Percentiles rank a stretch among this genome's conserved stretches.
Conservation (phyloP, 1,284 basidiomycete species). For the Pseudozyma thailandica region DNA sequence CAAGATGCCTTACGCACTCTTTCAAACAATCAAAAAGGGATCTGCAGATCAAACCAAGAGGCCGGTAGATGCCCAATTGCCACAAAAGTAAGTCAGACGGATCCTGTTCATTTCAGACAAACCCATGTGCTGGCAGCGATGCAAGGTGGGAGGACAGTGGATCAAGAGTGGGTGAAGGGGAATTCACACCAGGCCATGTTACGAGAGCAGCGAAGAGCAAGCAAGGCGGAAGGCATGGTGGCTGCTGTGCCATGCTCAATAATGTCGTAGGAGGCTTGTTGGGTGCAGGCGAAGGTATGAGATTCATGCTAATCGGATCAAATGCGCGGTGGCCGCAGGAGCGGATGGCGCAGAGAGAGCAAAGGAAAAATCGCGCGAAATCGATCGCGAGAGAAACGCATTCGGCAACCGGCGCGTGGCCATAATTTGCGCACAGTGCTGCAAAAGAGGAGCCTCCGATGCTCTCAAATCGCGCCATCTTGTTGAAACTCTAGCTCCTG, state of each 20-base stretch:
- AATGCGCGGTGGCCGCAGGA: not conserved
- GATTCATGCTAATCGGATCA: no score
- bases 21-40: slow-evolving; percentile 28
- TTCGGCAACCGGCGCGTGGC: not conserved
- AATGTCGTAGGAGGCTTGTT: no score
- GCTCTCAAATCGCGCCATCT: not conserved
- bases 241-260: no score
- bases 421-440: not conserved
- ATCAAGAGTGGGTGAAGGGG: no score
- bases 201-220: no score
- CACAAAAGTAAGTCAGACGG: slow-evolving; percentile 27
- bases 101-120: no score
- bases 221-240: no score
- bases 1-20: slow-evolving; percentile 49
- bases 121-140: no score
- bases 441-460: not conserved
- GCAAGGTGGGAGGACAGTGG: no score
- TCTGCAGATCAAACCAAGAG: not conserved
- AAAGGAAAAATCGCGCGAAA: slow-evolving; percentile 1
- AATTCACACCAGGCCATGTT: no score
- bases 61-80: not conserved
- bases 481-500: not conserved
- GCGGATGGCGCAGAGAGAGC: not conserved
- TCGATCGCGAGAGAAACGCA: not conserved
- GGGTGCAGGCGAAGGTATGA: no score